A percentile compares a stretch with the other conserved stretches of the same genome.
These are phyloP conservation scores for Epichloe typhina DNA, from an alignment of 2,329 filamentous ascomycete species.

Conservation along the genomic window DNA sequence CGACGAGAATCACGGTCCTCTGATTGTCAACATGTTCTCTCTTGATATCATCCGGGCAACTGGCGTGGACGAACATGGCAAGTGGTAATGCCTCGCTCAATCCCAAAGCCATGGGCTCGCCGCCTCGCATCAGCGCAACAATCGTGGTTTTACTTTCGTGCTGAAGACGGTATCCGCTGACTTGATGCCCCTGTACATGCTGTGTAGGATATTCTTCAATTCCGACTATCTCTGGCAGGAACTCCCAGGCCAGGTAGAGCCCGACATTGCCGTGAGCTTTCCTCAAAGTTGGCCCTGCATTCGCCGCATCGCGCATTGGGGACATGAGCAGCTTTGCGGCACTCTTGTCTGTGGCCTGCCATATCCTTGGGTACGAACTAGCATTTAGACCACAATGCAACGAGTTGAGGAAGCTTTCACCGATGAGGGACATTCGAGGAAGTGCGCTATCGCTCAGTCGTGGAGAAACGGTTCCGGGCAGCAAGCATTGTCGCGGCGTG, in stretches of 20 bases:
- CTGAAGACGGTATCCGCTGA: conserved; percentile 30
- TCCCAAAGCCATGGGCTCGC: conserved; percentile 47
- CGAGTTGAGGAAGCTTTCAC: conserved; percentile 11
- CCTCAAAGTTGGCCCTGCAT: conserved; percentile 32
- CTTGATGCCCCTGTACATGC: conserved; percentile 37
- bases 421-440: conserved; percentile 24
- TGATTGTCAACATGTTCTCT: conserved; percentile 25
- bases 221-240: conserved; percentile 33
- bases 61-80: conserved; percentile 38
- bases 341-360: conserved; percentile 29
- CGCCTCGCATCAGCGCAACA: conserved; percentile 48
- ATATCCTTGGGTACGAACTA: conserved; percentile 11
- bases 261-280: conserved; percentile 36
- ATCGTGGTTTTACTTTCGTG: conserved; percentile 38
- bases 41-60: conserved; percentile 26
- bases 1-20: conserved; percentile 38
- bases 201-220: conserved; percentile 32
- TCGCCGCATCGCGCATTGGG: conserved; percentile 34
- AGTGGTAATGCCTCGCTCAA: conserved; percentile 38
- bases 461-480: conserved; percentile 25
- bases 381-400: conserved; percentile 5
- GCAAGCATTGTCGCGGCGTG: conserved; percentile 29
- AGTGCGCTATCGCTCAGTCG: conserved; percentile 30
- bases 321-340: conserved; percentile 39
- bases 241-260: conserved; percentile 38